Evolutionary conservation across 2,329 filamentous ascomycete genomes (phyloP).

Genomic region (Alternaria infectoria): DNA sequence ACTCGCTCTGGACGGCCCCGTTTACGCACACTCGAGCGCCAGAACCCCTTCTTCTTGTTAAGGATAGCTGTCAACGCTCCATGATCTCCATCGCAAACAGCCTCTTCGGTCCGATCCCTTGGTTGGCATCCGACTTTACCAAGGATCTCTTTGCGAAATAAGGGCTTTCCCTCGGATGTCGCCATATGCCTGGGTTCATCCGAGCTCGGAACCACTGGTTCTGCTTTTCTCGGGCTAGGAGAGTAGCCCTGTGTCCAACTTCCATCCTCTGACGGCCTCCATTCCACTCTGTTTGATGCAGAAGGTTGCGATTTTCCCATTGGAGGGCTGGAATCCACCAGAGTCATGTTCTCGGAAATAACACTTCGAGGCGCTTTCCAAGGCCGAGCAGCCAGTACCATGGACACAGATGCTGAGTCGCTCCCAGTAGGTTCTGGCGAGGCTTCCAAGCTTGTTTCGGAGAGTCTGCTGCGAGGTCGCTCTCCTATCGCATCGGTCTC

Average conservation of each 20-base stretch:
- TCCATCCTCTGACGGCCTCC: not conserved
- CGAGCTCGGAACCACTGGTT: not conserved
- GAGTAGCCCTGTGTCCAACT: not conserved
- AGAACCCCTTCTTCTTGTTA: conserved; percentile 24
- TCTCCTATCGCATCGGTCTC: not conserved
- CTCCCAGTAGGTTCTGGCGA: not conserved
- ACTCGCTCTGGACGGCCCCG: conserved; percentile 24
- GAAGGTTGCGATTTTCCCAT: not conserved
- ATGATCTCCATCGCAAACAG: conserved; percentile 25
- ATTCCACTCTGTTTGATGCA: not conserved
- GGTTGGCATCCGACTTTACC: conserved; percentile 29
- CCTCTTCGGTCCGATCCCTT: conserved; percentile 26
- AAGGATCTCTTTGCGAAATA: conserved; percentile 27
- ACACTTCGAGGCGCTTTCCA: not conserved
- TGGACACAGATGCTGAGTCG: not conserved
- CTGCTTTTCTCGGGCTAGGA: not conserved
- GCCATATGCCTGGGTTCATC: not conserved
- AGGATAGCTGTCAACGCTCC: conserved; percentile 19
- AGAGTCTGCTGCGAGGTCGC: conserved; percentile 6
- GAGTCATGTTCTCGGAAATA: not conserved
- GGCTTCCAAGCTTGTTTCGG: not conserved
- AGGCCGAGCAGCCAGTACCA: not conserved
- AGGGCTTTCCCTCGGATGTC: not conserved
- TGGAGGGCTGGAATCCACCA: not conserved
- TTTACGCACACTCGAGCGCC: conserved; percentile 28